A percentile compares a stretch with the other conserved stretches of the same genome.
These are phyloP conservation scores for Neofusicoccum umdonicola DNA, from an alignment of 2,329 filamentous ascomycete genomes.

Conservation along the genomic window DNA sequence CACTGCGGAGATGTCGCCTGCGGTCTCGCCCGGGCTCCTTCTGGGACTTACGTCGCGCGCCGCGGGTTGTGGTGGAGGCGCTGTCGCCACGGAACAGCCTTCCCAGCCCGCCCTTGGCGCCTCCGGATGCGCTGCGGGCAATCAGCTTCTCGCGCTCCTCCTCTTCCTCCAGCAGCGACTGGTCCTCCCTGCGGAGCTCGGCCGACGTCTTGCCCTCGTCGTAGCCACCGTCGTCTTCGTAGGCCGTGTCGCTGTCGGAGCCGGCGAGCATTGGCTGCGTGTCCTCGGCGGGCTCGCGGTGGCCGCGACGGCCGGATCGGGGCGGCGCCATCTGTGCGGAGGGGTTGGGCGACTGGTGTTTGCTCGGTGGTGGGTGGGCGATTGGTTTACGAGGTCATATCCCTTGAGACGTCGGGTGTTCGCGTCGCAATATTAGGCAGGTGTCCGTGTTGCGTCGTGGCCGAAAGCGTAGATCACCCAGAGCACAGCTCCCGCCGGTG, in stretches of 20 bases:
- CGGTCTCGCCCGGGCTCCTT: slow-evolving; percentile 27
- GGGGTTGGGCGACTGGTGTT: neutral
- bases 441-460: slow-evolving; percentile 1
- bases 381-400: neutral
- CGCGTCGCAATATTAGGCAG: slow-evolving; percentile 10
- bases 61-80: slow-evolving; percentile 23
- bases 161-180: slow-evolving; percentile 44
- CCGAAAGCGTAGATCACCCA: neutral
- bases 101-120: slow-evolving; percentile 20
- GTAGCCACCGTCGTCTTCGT: slow-evolving; percentile 26
- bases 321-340: slow-evolving; percentile 45
- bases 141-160: slow-evolving; percentile 47
- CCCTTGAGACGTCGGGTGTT: neutral
- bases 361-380: neutral
- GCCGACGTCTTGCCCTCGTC: slow-evolving; percentile 32
- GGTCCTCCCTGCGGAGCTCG: slow-evolving; percentile 36
- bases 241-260: slow-evolving; percentile 26
- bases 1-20: slow-evolving; percentile 50
- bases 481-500: neutral
- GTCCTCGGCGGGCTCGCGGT: slow-evolving; percentile 56
- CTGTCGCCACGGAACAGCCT: slow-evolving; percentile 30
- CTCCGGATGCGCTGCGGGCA: slow-evolving; percentile 26
- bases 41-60: slow-evolving; percentile 22
- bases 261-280: slow-evolving; percentile 28
- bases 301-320: slow-evolving; percentile 84